Percentiles rank a stretch among this genome's conserved stretches.
These are phyloP conservation scores for Aspergillus fumigatus DNA, from an alignment of 2,329 filamentous ascomycete species.

Conservation along the genomic window DNA sequence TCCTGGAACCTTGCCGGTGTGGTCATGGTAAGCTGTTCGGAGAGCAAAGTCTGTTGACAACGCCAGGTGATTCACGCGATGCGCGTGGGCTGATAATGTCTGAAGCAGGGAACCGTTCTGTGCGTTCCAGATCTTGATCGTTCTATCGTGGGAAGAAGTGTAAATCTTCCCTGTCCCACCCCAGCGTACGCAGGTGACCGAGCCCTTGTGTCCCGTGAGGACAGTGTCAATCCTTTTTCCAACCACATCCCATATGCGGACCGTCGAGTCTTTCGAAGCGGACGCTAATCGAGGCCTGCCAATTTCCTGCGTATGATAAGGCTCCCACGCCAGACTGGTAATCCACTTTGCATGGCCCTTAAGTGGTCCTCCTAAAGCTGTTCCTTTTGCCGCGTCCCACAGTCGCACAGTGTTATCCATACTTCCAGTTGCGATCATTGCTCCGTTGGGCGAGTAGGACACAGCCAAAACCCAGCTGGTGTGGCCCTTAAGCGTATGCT, in stretches of 20 bases:
- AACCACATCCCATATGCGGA: constrained; percentile 80
- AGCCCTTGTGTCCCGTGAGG: constrained; percentile 81
- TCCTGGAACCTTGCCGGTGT: constrained; percentile 65
- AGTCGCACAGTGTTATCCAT: constrained; percentile 91
- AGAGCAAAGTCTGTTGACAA: constrained; percentile 89
- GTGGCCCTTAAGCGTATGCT: constrained; percentile 81
- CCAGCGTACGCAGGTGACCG: constrained; percentile 89
- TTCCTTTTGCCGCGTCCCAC: constrained; percentile 81
- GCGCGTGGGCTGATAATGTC: constrained; percentile 75
- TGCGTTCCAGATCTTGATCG: constrained; percentile 84
- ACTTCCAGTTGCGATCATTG: constrained; percentile 77
- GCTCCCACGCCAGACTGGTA: constrained; percentile 85
- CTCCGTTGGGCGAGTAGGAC: constrained; percentile 79
- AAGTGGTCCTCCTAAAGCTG: constrained; percentile 64
- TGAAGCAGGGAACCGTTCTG: constrained; percentile 73
- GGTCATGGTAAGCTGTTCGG: constrained; percentile 81
- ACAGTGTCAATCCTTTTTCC: constrained; percentile 75
- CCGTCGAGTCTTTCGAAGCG: constrained; percentile 82
- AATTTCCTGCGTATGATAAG: constrained; percentile 73
- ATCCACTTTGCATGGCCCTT: constrained; percentile 90
- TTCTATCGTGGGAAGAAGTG: constrained; percentile 85
- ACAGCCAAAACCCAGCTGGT: constrained; percentile 86
- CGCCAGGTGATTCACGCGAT: constrained; percentile 94
- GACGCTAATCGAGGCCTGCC: constrained; percentile 78
- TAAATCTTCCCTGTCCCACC: constrained; percentile 84